Evolutionary conservation across 2,329 filamentous ascomycete species (phyloP), one percentile per base, ranked within the genome.

Genomic region (Fusarium anguioides): DNA sequence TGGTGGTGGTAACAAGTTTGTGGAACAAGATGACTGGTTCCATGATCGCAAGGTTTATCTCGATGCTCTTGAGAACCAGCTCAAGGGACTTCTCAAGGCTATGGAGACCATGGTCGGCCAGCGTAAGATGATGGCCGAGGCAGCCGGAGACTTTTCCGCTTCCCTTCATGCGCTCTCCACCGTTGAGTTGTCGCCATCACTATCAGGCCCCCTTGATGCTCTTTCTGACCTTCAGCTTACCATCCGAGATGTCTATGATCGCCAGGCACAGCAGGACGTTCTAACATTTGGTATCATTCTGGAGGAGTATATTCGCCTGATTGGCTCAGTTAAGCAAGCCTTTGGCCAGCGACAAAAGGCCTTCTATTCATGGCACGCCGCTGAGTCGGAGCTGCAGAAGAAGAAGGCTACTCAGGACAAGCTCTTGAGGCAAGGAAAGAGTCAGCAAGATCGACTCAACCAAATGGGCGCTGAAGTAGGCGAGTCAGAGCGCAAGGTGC

Each of bases 1-100:
- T 24, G 92, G 94, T 27, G 86, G 89, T 59, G 85, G 88, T 52
- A 89, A 86, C 72, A 99, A 99, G 79, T 99, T 99, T 80, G 89
- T 99, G 36, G 96, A 99, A 80, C 96, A 98, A 76, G 96, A 99
- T 77, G 96, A 99, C 81, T 99, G 95, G 96, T 99, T 99, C 81
- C 95, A 99, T 73, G 96, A 99, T 71, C 93, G 96, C 64, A 93
- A 91, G 74, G 88, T 98, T 54, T 99, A 99, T 75, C 87, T 99
- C 12, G 96, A 99, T 77, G 94, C 94, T 6, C 85, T 98, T 35
- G 94, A 98, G 75, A 94, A 89, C 72, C 95, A 98, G 77, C 85
- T 97, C 62, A 97, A 94, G 77, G 90, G 92, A 11, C 83, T 98
- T 17, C 85, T 97, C 73, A 98, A 97, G 80, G 92, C 94, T 18